Base-by-base conservation (phyloP, 306 rosid species). In the Vigna radiata region DNA sequence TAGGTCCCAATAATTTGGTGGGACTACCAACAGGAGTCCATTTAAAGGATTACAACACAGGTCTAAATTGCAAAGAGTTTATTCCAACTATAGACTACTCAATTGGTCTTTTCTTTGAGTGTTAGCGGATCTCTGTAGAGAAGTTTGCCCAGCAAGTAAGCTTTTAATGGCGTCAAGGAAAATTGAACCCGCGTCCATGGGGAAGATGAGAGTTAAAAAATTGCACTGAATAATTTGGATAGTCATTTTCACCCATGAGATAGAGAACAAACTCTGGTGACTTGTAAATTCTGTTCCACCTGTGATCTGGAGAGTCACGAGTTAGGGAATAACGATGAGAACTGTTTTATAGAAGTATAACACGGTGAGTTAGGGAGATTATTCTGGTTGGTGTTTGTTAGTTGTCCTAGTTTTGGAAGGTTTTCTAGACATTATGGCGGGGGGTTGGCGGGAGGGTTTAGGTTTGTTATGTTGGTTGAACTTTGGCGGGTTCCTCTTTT, bases 301-400 rank as follows among this genome's bases (percentile, higher is more conserved):
- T 9, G 29, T 58, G 17, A 3, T 25, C 25, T 53, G 27, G 64
- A 33, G 5, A 33, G 37, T 33, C 37, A 33, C 11, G 43, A 53
- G 19, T 18, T 53, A 53, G 62, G n/a, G 33, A 14, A 27, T 59
- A 2, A 29, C 47, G 41, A 27, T 14, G 3, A 14, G 37, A 18
- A 2, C 19, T 18, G 65, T 59, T 58, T 27, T 29, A 59, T 59
- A 8, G 50, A 77, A 62, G 52, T 64, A 61, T 60, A 61, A 61
- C 56, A 19, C 21, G 62, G 54, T 39, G 66, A 25, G 27, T 25
- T 25, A 58, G 58, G 70, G 29, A 52, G 69, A 72, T 44, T 60
- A 59, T 75, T 62, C 29, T 58, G 66, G 48, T 58, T 73, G 60
- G 54, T 70, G 58, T 79, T 62, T 63, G 68, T 56, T 12, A 18